phyloP scores from a whole-genome alignment of 2,329 filamentous ascomycete species.

The Eurotiales sp. region DNA sequence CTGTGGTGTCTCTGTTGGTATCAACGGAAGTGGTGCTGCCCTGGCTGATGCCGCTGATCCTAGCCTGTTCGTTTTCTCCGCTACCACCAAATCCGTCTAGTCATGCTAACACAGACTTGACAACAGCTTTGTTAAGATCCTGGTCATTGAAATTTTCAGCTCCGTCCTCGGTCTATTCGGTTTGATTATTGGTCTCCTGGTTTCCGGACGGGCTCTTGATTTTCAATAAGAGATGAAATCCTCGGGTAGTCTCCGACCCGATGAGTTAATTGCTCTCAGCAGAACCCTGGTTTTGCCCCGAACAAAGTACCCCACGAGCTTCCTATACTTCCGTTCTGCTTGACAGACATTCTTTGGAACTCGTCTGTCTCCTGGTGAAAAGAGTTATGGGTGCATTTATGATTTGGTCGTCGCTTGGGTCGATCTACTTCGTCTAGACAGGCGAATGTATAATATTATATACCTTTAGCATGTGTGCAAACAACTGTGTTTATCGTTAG shows the following conservation, averaged over 20 bases:
- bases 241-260: background rate
- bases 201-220: constrained; percentile 77
- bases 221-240: constrained; percentile 52
- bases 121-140: constrained; percentile 89
- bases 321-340: constrained; percentile 2
- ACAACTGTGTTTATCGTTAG: background rate
- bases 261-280: background rate
- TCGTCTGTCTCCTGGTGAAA: constrained; percentile 39
- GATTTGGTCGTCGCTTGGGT: constrained; percentile 16
- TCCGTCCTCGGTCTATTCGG: constrained; percentile 95
- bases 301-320: background rate
- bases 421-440: constrained; percentile 22
- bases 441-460: constrained; percentile 23
- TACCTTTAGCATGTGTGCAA: constrained; percentile 13
- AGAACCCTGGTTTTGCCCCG: background rate
- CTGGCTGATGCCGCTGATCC: constrained; percentile 92
- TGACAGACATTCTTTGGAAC: constrained; percentile 21
- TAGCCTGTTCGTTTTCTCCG: constrained; percentile 63
- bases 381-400: constrained; percentile 27
- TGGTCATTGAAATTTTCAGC: constrained; percentile 99
- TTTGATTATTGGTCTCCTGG: constrained; percentile 85
- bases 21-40: constrained; percentile 96
- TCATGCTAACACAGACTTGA: constrained; percentile 12
- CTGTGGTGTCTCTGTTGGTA: constrained; percentile 93
- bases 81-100: background rate